Evolutionary conservation across 139 green algal genomes (phyloP), one percentile per base, ranked within the genome.

Genomic region (Edaphochlamys debaryana): DNA sequence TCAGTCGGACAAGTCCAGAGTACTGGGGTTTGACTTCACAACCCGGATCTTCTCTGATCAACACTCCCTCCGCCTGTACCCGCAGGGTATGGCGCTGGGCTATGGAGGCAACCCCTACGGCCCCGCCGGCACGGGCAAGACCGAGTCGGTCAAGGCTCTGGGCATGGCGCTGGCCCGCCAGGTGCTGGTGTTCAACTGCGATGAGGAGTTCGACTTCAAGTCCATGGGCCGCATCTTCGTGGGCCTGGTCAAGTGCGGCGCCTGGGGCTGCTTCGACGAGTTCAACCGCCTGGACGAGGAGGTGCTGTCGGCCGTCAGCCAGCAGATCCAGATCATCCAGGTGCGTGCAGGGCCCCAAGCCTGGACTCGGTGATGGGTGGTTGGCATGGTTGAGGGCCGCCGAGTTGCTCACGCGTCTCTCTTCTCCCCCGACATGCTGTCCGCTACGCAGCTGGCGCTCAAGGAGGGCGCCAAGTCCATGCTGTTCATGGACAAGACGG

Each of bases 181-280:
- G 89, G 93, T 96, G 62, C 88, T 97, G 25, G 94, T 97, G 54
- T 97, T 97, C 90, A 97, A 97, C 69, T 97, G 94, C 86, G 93
- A 96, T 56, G 94, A 95, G 85, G 89, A 95, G 85, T 97, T 97
- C 87, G 94, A 97, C 79, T 93, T 95, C 84, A 86, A 90, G 56
- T 87, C 85, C 29, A 95, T 97, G 91, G 93, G 90, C 13, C 91
- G 94, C 78, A 96, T 97, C 84, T 96, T 97, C 73, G 85, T 94
- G 66, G 94, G 94, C 32, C 91, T 97, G 45, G 67, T 96, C 64
- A 92, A 91, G 77, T 96, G 93, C 70, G 94, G 94, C 40, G 93
- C 93, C 2, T 97, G 94, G 94, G 94, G 94, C 85, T 97, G 94
- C 89, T 97, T 97, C 76, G 94, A 97, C 79, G 94, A 97, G 90